Percentiles rank a stretch among this genome's conserved stretches.
Evolutionary conservation across 1,139 yeast genomes (phyloP).

Genomic region (Nakaseomyces kungkrabaensis): DNA sequence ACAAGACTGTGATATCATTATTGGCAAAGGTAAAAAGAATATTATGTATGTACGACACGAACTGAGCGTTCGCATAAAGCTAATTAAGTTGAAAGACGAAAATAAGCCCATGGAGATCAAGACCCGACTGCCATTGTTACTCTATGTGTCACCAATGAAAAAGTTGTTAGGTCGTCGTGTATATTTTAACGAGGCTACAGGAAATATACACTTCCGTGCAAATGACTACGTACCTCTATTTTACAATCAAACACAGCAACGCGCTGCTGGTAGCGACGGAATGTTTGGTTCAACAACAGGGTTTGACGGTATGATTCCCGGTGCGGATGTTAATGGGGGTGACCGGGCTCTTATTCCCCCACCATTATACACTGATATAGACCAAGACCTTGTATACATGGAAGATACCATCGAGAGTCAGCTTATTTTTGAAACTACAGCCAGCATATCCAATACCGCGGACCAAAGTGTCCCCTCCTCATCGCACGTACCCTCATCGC

Average conservation of each 20-base stretch:
- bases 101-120: constrained; percentile 20
- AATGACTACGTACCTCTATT: constrained; percentile 23
- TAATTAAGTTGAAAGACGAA: constrained; percentile 7
- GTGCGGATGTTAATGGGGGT: background rate
- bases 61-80: constrained; percentile 18
- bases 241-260: constrained; percentile 3
- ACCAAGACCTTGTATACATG: background rate
- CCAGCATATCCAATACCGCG: background rate
- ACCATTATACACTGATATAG: constrained; percentile 16
- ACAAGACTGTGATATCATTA: constrained; percentile 41
- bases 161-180: constrained; percentile 43
- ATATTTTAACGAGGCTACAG: constrained; percentile 37
- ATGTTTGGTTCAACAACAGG: background rate
- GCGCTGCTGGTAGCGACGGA: constrained; percentile 2
- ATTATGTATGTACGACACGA: constrained; percentile 31
- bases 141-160: constrained; percentile 50
- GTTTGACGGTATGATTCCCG: background rate
- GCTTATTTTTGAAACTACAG: constrained; percentile 3
- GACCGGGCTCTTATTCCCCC: constrained; percentile 9
- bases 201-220: constrained; percentile 40
- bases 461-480: too few species aligned
- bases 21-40: constrained; percentile 31
- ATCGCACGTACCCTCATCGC: too few species aligned
- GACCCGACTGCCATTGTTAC: constrained; percentile 52
- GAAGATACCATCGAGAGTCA: background rate